Base-by-base conservation (phyloP, 2,329 filamentous ascomycete genomes). In the Ophiocordyceps camponoti-saundersi region DNA sequence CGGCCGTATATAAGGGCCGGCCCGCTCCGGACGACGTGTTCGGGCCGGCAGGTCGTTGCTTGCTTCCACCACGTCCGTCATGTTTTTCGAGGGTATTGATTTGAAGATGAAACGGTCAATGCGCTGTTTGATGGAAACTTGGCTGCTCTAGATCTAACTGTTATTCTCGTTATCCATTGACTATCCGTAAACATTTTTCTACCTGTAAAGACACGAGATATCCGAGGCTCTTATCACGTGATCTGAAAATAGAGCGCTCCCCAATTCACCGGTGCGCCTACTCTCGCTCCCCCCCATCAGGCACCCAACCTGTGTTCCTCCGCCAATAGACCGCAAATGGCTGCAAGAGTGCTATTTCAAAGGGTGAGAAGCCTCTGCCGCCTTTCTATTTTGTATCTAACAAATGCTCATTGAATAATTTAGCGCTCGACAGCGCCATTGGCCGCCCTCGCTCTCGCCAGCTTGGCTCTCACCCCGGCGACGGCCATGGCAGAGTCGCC, bases 341-440 rank as follows among this genome's bases (percentile, higher is more conserved):
- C 73, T 65, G 69, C 73, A 58, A 72, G 73, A 75, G 66, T 76
- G 64, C 65, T 77, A 62, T 64, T 77, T 57, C 70, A 69, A 63
- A 69, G 67, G 69, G 74, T 78, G 59, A 61, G 66, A 43, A 40
- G 11, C 15, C 44, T 32, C 20, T 36, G 23, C 13, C 3, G 32
- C 46, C 46, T 42, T 16, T 12, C 20, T 12, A 42, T 16, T 2
- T 3, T 16, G 12, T 11, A 11, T 20, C 18, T 11, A 18, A 36
- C 4, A 13, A 10, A 12, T 8, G 40, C 40, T 42, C 12, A 42
- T 21, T 21, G 12, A 16, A 26, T 20, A 20, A 23, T 21, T 26
- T 61, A 77, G 71, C 69, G 67, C 64, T 69, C 67, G 57, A 61
- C 64, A 52, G 69, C 71, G 64, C 71, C 73, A 59, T 65, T 77